Evolutionary conservation across 352 stramenopile species (phyloP).

Genomic region (Globisporangium yorkense): DNA sequence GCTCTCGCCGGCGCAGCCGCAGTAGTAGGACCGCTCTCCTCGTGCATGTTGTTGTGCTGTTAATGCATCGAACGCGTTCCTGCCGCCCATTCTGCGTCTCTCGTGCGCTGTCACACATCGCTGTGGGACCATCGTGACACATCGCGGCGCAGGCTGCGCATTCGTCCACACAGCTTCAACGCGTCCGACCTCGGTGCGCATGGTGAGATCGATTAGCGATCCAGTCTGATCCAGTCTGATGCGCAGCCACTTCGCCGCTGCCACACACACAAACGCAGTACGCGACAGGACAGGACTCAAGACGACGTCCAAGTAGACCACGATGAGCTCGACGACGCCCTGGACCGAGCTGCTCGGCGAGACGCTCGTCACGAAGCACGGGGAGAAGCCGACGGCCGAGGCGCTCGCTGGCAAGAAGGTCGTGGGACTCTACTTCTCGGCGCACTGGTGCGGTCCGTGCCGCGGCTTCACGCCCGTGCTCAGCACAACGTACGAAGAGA

Average conservation of each 20-base stretch:
- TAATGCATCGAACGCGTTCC: too few relatives aligned
- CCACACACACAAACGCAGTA: background rate
- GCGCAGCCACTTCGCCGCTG: background rate
- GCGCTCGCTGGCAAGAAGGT: slow-evolving; percentile 76
- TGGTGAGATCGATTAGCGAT: too few relatives aligned
- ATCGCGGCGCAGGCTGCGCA: too few relatives aligned
- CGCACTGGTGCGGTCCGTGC: slow-evolving; percentile 94
- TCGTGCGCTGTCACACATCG: too few relatives aligned
- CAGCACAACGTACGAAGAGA: slow-evolving; percentile 84
- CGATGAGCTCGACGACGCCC: slow-evolving; percentile 18
- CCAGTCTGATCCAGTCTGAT: background rate
- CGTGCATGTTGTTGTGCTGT: too few relatives aligned
- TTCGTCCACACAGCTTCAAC: too few relatives aligned
- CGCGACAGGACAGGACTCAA: background rate
- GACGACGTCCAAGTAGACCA: slow-evolving; percentile 19
- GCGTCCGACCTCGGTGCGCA: background rate
- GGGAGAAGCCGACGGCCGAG: slow-evolving; percentile 59
- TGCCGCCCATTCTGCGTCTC: too few relatives aligned
- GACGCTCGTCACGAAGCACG: slow-evolving; percentile 70
- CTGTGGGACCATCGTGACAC: too few relatives aligned
- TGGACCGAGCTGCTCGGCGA: slow-evolving; percentile 67
- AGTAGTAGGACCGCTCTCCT: background rate
- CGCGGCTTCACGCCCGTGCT: slow-evolving; percentile 93
- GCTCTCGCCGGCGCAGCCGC: slow-evolving; percentile 3
- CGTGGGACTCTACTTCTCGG: slow-evolving; percentile 94